Base-by-base conservation (phyloP, 2,329 filamentous ascomycete genomes). In the Aspergillus unguis region DNA sequence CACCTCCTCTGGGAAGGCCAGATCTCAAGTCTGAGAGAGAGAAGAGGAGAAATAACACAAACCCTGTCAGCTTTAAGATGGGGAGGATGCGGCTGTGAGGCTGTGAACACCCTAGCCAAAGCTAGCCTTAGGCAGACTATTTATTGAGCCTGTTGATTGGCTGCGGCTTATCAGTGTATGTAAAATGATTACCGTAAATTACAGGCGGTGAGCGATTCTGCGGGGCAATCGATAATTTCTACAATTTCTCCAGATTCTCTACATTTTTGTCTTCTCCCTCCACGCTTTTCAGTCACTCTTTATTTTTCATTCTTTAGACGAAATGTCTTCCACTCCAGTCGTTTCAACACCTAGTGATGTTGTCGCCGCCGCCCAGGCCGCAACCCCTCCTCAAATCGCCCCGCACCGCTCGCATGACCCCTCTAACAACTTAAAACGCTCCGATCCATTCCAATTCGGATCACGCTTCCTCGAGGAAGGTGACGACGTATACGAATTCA, bases 401-500 rank as follows among this genome's bases (percentile, higher is more conserved):
- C 71, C 85, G 33, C 83, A 87, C 63, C 84, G 85, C 59, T 89
- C 87, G 25, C 87, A 92, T 65, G 69, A 73, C 62, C 84, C 88
- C 36, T 64, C 77, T 54, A 85, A 86, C 71, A 94, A 91, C 71
- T 78, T 87, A 74, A 97, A 97, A 77, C 84, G 90, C 64, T 88
- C 77, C 67, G 91, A 96, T 67, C 94, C 94, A 17, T 99, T 97
- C 73, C 87, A 95, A 73, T 99, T 99, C 71, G 94, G 94, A 56
- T 94, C 89, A 44, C 89, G 92, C 54, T 88, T 83, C 65, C 83
- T 99, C 47, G 85, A 88, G 64, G 81, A 92, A 70, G 84, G 85
- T 67, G 92, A 96, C 75, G 82, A 97, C 69, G 89, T 95, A 65
- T 99, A 92, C 75, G 88, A 95, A 71, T 96, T 94, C 83, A 99